phyloP scores from a whole-genome alignment of 1,139 yeast species.

The Kodamaea ohmeri region DNA sequence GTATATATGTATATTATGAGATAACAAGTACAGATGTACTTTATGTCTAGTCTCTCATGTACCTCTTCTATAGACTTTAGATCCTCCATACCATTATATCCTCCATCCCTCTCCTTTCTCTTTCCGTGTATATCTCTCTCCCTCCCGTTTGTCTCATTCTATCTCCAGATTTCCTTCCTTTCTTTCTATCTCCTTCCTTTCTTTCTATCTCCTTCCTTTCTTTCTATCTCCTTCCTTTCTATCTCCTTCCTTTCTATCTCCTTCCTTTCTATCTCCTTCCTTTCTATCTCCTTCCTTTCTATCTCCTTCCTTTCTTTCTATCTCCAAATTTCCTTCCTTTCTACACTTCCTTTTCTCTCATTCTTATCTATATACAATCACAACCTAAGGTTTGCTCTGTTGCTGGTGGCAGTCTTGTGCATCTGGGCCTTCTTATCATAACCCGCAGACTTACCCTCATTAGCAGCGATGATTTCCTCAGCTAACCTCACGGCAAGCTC shows the following conservation, averaged over 20 bases:
- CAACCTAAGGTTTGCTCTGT: constrained; percentile 67
- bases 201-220: too few species aligned
- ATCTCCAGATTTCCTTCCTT: not conserved
- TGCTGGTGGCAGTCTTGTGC: constrained; percentile 82
- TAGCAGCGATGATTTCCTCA: constrained; percentile 80
- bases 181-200: too few species aligned
- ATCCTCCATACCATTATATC: not conserved
- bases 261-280: too few species aligned
- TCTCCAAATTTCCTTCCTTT: not conserved
- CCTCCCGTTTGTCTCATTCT: not conserved
- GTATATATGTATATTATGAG: too few species aligned
- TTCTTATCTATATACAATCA: constrained; percentile 14
- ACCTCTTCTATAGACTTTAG: too few species aligned
- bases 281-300: too few species aligned
- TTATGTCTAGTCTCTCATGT: not conserved
- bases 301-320: too few species aligned
- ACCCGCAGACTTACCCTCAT: constrained; percentile 77
- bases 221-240: too few species aligned
- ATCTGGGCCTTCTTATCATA: constrained; percentile 79
- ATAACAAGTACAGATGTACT: too few species aligned
- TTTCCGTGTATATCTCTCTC: not conserved
- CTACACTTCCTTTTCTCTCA: not conserved
- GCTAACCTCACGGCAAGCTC: constrained; percentile 86
- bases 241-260: too few species aligned
- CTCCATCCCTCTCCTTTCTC: not conserved